Evolutionary conservation across 768 basidiomycete genomes (phyloP).

Genomic region (Lactarius hengduanensis): DNA sequence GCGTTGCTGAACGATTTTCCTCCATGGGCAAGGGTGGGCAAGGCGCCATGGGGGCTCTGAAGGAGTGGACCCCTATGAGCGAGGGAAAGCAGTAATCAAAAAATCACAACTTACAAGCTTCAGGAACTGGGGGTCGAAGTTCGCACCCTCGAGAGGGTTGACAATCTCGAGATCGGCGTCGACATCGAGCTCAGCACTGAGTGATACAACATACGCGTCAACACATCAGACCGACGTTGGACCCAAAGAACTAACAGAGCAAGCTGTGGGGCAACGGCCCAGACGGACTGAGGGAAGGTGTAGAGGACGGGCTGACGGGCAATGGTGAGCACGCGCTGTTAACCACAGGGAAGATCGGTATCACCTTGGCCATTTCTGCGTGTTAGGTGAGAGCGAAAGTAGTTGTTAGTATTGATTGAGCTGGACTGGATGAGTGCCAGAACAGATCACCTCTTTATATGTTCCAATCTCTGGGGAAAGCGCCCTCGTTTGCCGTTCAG

Average conservation of each 20-base stretch:
- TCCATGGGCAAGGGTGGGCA: conserved; percentile 14
- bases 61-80: conserved; percentile 19
- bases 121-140: conserved; percentile 48
- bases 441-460: background rate
- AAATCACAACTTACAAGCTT: conserved; percentile 35
- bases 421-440: background rate
- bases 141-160: conserved; percentile 48
- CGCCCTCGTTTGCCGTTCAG: background rate
- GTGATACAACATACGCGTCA: background rate
- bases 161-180: conserved; percentile 39
- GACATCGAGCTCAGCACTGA: conserved; percentile 44
- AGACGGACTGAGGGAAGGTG: conserved; percentile 40
- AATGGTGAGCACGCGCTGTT: background rate
- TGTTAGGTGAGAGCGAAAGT: background rate
- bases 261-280: conserved; percentile 43
- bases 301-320: conserved; percentile 36
- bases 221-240: background rate
- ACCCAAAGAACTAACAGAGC: conserved; percentile 38
- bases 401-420: background rate
- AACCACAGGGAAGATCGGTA: background rate
- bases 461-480: background rate
- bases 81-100: background rate
- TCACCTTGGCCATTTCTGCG: background rate
- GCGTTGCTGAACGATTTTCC: conserved; percentile 38
- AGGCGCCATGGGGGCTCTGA: conserved; percentile 26